Conservation (phyloP, 2,329 filamentous ascomycete genomes). For the Xylogone sp. region DNA sequence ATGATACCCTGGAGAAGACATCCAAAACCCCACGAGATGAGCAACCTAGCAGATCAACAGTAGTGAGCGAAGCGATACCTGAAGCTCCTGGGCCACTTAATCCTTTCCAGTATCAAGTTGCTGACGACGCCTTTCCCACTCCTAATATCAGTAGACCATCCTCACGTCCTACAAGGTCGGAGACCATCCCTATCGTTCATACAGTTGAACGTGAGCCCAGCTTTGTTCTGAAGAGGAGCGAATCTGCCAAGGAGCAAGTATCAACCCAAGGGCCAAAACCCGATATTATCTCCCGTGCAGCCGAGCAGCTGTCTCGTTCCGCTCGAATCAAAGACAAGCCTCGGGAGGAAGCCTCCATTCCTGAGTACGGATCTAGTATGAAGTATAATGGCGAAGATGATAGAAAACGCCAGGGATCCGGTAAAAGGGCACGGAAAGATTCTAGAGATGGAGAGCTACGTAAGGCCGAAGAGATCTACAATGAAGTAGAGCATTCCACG, state of each 20-base stretch:
- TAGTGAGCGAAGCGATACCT: conserved; percentile 25
- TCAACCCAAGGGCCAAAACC: not conserved
- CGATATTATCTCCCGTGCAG: not conserved
- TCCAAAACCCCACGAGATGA: conserved; percentile 9
- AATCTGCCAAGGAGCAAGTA: conserved; percentile 17
- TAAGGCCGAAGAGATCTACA: conserved; percentile 40
- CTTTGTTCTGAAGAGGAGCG: conserved; percentile 21
- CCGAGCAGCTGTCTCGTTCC: not conserved
- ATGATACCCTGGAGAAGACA: conserved; percentile 10
- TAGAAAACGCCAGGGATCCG: not conserved
- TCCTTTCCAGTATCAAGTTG: conserved; percentile 56
- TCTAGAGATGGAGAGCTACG: conserved; percentile 14
- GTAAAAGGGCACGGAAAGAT: not conserved
- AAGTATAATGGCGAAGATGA: not conserved
- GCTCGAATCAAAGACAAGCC: not conserved
- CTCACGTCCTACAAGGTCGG: conserved; percentile 6
- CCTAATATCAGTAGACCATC: conserved; percentile 35
- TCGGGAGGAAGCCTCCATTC: not conserved
- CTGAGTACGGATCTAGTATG: not conserved
- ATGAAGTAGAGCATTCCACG: conserved; percentile 45
- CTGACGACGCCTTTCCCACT: conserved; percentile 47
- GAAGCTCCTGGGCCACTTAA: conserved; percentile 36
- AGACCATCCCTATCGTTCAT: conserved; percentile 39
- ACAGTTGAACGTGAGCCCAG: conserved; percentile 52
- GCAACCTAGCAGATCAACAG: conserved; percentile 8